These are phyloP conservation scores for Cladosporium sp. DNA, from an alignment of 2,329 filamentous ascomycete species.

Conservation along the genomic window DNA sequence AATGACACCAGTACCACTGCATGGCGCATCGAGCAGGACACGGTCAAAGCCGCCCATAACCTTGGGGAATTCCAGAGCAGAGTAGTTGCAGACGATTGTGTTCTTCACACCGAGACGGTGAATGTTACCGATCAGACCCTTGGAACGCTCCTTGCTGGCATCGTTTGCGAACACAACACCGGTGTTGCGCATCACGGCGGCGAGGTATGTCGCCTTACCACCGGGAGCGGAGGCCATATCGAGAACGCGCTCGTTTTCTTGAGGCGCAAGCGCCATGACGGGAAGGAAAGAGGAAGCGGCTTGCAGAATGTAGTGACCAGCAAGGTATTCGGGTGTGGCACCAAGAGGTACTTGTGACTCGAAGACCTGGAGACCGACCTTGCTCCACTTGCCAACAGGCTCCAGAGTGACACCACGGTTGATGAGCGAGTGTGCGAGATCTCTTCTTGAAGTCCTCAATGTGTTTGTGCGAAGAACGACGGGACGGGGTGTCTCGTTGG, in stretches of 20 bases:
- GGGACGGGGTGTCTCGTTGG: conserved; percentile 91
- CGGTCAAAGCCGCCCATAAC: conserved; percentile 96
- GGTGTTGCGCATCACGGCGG: conserved; percentile 97
- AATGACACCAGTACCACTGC: conserved; percentile 95
- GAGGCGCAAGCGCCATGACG: conserved; percentile 94
- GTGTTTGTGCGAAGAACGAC: conserved; percentile 98
- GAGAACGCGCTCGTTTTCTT: conserved; percentile 87
- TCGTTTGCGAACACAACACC: conserved; percentile 96
- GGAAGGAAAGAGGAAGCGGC: conserved; percentile 95
- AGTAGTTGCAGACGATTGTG: conserved; percentile 92
- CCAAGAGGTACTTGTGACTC: conserved; percentile 84
- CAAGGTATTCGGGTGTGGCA: conserved; percentile 95
- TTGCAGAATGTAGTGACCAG: conserved; percentile 96
- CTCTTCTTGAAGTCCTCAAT: conserved; percentile 72
- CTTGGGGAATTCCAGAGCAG: conserved; percentile 89
- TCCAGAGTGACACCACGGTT: conserved; percentile 95
- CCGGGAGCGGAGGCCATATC: conserved; percentile 95
- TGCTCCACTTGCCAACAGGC: conserved; percentile 97
- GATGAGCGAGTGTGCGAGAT: conserved; percentile 90
- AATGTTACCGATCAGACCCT: conserved; percentile 97
- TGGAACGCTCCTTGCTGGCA: conserved; percentile 87
- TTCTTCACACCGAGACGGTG: conserved; percentile 93
- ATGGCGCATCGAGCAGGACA: conserved; percentile 90
- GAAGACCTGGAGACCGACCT: conserved; percentile 95
- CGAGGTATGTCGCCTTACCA: conserved; percentile 94